Percentiles rank a stretch among this genome's conserved stretches.
Conservation (phyloP, 768 basidiomycete species). For the Phaeolepiota aurea region DNA sequence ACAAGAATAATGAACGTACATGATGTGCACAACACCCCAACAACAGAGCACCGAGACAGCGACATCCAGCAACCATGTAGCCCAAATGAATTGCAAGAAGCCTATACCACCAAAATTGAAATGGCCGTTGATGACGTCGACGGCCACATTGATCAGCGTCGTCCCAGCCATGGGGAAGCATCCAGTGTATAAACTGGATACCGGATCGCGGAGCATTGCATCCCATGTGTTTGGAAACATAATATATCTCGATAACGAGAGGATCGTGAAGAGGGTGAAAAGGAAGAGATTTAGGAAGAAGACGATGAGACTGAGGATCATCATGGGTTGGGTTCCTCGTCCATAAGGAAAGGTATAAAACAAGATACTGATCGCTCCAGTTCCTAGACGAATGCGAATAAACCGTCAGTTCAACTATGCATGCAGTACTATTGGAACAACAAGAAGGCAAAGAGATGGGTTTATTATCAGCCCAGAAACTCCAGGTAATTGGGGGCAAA, state of each 20-base stretch:
- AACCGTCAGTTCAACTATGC: neutral
- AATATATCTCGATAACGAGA: constrained; percentile 42
- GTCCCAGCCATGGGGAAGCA: constrained; percentile 53
- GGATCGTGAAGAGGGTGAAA: constrained; percentile 38
- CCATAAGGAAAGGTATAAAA: constrained; percentile 54
- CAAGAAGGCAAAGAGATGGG: no score
- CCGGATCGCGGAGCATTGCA: constrained; percentile 33
- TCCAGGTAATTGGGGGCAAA: neutral
- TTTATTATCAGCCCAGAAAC: neutral
- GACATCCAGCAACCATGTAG: constrained; percentile 63
- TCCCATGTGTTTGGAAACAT: constrained; percentile 39
- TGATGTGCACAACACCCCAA: constrained; percentile 55
- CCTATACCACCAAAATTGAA: constrained; percentile 39
- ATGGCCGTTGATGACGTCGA: constrained; percentile 32
- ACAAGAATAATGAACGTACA: constrained; percentile 35
- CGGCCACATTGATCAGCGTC: constrained; percentile 47
- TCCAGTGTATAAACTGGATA: constrained; percentile 34
- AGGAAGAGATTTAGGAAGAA: constrained; percentile 53
- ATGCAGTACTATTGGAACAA: neutral
- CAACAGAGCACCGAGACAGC: constrained; percentile 47
- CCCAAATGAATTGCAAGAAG: constrained; percentile 53
- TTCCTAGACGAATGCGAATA: constrained; percentile 20
- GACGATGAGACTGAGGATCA: constrained; percentile 30
- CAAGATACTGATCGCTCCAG: constrained; percentile 45
- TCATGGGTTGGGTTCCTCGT: constrained; percentile 27